A percentile compares a stretch with the other conserved stretches of the same genome.
Conservation (phyloP, 129 eudicot species). For the Pulicaria dysenterica region DNA sequence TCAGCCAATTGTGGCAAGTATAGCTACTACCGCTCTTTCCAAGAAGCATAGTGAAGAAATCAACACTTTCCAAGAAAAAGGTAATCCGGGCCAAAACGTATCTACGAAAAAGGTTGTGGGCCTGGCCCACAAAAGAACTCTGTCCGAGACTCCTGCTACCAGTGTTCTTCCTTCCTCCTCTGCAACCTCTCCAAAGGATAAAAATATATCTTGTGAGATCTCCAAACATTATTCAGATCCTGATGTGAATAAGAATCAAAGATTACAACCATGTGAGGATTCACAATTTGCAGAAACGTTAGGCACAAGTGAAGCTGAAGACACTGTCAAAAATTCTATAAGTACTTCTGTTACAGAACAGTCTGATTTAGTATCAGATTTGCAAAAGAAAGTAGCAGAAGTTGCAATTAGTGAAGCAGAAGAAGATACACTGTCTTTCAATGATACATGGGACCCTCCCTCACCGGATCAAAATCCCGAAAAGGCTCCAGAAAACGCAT, state of each 20-base stretch:
- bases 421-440: slow-evolving; percentile 56
- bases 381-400: slow-evolving; percentile 31
- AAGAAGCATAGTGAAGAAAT: slow-evolving; percentile 51
- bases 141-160: slow-evolving; percentile 30
- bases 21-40: slow-evolving; percentile 35
- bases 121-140: slow-evolving; percentile 27
- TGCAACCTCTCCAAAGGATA: slow-evolving; percentile 32
- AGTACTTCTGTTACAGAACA: slow-evolving; percentile 17
- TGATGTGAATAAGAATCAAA: slow-evolving; percentile 43
- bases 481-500: slow-evolving; percentile 32
- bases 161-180: slow-evolving; percentile 25
- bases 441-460: slow-evolving; percentile 53
- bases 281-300: slow-evolving; percentile 37
- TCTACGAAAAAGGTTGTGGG: slow-evolving; percentile 32
- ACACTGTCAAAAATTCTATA: slow-evolving; percentile 6
- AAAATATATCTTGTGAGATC: slow-evolving; percentile 32
- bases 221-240: slow-evolving; percentile 29
- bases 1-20: slow-evolving; percentile 44
- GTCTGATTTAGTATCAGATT: slow-evolving; percentile 42
- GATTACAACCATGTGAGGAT: slow-evolving; percentile 24
- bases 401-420: slow-evolving; percentile 43
- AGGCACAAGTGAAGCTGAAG: slow-evolving; percentile 28
- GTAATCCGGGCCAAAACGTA: slow-evolving; percentile 37
- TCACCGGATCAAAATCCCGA: slow-evolving; percentile 50
- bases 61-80: slow-evolving; percentile 34